Percentiles rank a stretch among this genome's conserved stretches.
phyloP scores from a whole-genome alignment of 208 protist species.

The Leishmania guyanensis region DNA sequence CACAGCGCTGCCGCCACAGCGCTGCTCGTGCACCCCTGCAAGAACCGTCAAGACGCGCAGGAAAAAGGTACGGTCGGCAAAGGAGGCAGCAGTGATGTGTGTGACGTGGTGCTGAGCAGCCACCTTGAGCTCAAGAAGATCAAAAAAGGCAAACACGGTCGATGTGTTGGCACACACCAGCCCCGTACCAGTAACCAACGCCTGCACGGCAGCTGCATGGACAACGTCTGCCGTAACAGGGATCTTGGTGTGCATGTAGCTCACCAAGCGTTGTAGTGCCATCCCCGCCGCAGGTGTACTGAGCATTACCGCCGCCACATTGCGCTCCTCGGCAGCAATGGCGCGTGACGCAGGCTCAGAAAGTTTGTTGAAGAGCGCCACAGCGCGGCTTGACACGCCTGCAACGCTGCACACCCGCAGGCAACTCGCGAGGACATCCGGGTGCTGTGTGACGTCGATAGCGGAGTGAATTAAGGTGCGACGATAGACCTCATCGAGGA shows the following conservation, averaged over 20 bases:
- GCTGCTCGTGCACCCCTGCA: conserved; percentile 19
- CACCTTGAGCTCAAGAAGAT: conserved; percentile 34
- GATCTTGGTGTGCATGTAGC: conserved; percentile 37
- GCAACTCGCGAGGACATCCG: conserved; percentile 36
- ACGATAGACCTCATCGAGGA: conserved; percentile 30
- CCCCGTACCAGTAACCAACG: conserved; percentile 20
- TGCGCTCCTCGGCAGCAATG: conserved; percentile 35
- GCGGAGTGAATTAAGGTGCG: conserved; percentile 19
- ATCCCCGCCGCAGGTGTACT: conserved; percentile 19
- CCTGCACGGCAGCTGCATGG: conserved; percentile 46
- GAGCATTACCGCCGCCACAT: conserved; percentile 42
- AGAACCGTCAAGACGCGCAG: conserved; percentile 42
- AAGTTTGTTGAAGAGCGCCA: conserved; percentile 64
- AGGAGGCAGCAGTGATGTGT: conserved; percentile 8
- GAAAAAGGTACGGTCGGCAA: conserved; percentile 48
- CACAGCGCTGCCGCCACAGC: neutral
- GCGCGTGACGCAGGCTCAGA: conserved; percentile 33
- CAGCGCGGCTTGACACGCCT: conserved; percentile 9
- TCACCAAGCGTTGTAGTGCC: conserved; percentile 42
- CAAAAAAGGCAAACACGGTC: conserved; percentile 25
- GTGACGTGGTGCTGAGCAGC: conserved; percentile 23
- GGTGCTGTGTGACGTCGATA: conserved; percentile 33
- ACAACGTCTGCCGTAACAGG: conserved; percentile 36
- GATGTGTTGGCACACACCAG: neutral
- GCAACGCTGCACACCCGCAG: conserved; percentile 29